Conservation (phyloP, 116 monocot species). For the Dioscorea cayenensis region DNA sequence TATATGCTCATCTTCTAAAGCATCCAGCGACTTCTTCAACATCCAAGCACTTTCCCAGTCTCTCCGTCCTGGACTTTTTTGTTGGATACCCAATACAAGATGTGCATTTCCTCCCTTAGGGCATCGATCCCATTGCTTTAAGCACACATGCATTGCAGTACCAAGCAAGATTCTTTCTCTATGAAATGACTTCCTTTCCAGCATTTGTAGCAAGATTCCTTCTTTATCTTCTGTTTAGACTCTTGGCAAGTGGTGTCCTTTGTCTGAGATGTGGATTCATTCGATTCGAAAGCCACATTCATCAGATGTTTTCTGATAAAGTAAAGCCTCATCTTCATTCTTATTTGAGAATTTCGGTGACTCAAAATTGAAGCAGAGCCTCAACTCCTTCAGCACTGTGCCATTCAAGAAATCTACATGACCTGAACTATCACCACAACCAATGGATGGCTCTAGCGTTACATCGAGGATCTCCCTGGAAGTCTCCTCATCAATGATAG, state of each 20-base stretch:
- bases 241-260: constrained; percentile 1
- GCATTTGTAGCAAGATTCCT: constrained; percentile 62
- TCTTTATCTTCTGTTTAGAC: constrained; percentile 19
- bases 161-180: constrained; percentile 79
- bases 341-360: constrained; percentile 18
- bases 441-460: too few species aligned
- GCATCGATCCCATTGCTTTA: constrained; percentile 93
- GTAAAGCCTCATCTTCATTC: constrained; percentile 3
- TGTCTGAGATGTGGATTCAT: constrained; percentile 7
- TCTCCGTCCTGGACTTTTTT: constrained; percentile 60
- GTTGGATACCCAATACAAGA: constrained; percentile 64
- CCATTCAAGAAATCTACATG: constrained; percentile 20
- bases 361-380: constrained; percentile 27
- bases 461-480: constrained; percentile 31
- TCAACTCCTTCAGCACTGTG: constrained; percentile 16
- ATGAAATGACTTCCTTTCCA: constrained; percentile 56
- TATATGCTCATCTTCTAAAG: constrained; percentile 58
- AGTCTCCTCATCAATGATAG: constrained; percentile 21
- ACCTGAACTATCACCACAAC: background rate
- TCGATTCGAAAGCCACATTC: constrained; percentile 18
- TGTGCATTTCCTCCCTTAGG: constrained; percentile 87
- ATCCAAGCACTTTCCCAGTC: constrained; percentile 67
- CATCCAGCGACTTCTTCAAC: constrained; percentile 56
- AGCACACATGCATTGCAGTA: constrained; percentile 67
- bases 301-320: background rate